phyloP scores from a whole-genome alignment of 108 stramenopile species.

The Licmophora abbreviata region DNA sequence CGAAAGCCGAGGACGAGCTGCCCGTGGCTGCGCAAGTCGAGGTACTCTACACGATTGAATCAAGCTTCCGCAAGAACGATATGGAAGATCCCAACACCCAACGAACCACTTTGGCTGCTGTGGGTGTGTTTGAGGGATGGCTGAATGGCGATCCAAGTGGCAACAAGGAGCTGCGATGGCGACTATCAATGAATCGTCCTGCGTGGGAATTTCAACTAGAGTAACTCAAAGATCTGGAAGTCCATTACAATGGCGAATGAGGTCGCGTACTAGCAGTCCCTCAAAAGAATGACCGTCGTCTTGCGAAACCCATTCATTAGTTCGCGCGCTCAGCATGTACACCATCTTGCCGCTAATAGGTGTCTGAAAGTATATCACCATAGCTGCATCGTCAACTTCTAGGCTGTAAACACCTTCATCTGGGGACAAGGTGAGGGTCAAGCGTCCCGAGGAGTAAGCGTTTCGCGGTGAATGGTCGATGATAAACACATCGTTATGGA shows the following conservation, averaged over 20 bases:
- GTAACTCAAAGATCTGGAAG: slow-evolving; percentile 54
- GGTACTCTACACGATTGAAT: slow-evolving; percentile 17
- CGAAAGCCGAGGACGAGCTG: slow-evolving; percentile 5
- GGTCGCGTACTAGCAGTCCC: slow-evolving; percentile 74
- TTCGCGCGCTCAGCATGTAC: slow-evolving; percentile 45
- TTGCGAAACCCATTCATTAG: slow-evolving; percentile 55
- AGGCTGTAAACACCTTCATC: slow-evolving; percentile 44
- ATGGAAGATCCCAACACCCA: background rate
- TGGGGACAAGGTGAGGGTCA: slow-evolving; percentile 41
- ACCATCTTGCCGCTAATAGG: slow-evolving; percentile 61
- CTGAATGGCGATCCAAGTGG: slow-evolving; percentile 26
- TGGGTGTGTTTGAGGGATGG: slow-evolving; percentile 48
- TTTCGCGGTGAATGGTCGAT: slow-evolving; percentile 24
- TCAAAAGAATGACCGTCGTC: slow-evolving; percentile 68
- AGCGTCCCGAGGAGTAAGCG: too few relatives aligned
- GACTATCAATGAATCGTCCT: slow-evolving; percentile 27
- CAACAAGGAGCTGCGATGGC: slow-evolving; percentile 34
- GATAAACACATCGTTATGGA: slow-evolving; percentile 45
- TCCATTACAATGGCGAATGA: slow-evolving; percentile 72
- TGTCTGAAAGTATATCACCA: slow-evolving; percentile 33
- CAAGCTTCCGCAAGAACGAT: slow-evolving; percentile 3
- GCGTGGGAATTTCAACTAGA: slow-evolving; percentile 38
- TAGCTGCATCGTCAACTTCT: slow-evolving; percentile 29
- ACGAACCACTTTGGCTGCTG: slow-evolving; percentile 10
- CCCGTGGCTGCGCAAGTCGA: slow-evolving; percentile 26